These are phyloP conservation scores for Avena atlantica DNA, from an alignment of 176 grass and related monocot genomes.

Conservation along the genomic window DNA sequence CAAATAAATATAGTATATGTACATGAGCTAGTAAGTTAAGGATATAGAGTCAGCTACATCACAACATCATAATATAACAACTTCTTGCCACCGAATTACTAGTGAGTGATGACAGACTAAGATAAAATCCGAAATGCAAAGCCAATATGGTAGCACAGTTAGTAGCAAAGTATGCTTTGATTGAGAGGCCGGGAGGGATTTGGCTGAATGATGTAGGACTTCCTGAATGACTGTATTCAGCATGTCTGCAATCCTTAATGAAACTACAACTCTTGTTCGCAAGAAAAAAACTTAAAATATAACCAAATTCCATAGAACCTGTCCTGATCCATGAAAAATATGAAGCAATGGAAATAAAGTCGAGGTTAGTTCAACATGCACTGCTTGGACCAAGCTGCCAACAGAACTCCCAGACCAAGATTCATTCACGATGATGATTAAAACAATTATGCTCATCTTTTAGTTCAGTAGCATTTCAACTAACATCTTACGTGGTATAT, in stretches of 20 bases:
- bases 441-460: too few relatives aligned
- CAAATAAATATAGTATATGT: conserved; percentile 23
- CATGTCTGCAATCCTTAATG: neutral
- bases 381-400: neutral
- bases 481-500: neutral
- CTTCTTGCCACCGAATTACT: too few relatives aligned
- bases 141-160: neutral
- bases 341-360: conserved; percentile 29
- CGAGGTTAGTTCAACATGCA: conserved; percentile 21
- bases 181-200: neutral
- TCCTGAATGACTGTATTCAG: neutral
- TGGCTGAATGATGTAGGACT: neutral
- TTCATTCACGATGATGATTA: neutral
- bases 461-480: too few relatives aligned
- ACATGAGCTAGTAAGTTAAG: too few relatives aligned
- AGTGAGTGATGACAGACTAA: too few relatives aligned
- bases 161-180: neutral
- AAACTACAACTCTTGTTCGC: neutral
- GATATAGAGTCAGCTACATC: too few relatives aligned
- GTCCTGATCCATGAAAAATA: conserved; percentile 35
- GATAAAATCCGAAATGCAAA: too few relatives aligned
- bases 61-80: too few relatives aligned
- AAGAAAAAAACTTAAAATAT: neutral
- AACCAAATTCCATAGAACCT: neutral
- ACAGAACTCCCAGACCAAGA: neutral